Evolutionary conservation across 1,139 yeast genomes (phyloP), one percentile per base, ranked within the genome.

Genomic region (Kurtzmaniella quercitrusa): DNA sequence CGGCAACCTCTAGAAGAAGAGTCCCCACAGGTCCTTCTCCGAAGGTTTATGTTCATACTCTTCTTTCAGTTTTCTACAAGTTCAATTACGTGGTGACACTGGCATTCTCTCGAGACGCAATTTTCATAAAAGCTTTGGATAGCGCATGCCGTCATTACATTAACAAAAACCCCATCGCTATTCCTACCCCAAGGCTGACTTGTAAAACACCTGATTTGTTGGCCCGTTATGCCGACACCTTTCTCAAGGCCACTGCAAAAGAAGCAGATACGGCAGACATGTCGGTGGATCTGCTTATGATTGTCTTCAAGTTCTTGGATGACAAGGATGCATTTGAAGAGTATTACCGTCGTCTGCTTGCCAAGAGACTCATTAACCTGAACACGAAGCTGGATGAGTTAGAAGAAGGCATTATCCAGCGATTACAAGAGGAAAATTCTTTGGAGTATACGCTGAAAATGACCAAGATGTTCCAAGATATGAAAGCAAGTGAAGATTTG

Each of bases 251-350:
- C 56, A 80, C 84, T 33, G 77, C 83, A 35, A 84, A 85, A 57
- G 88, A 83, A 50, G 71, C 81, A 0, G 93, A 84, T 49, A 72
- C 78, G 15, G 68, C 71, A 45, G 93, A 85, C 55, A 80, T 91
- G 82, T 87, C 84, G 47, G 73, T 84, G 19, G 91, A 85, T 52
- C 93, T 91, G 54, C 78, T 93, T 55, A 88, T 93, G 88, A 79
- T 82, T 23, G 76, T 93, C 21, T 88, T 94, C 71, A 86, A 84
- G 56, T 93, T 88, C 59, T 77, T 94, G 44, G 91, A 88, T 43
- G 98, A 93, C 61, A 91, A 91, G 62, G 98, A 94, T 68, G 87
- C 94, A 35, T 94, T 94, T 64, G 98, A 93, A 66, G 87, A 84
- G 52, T 87, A 87, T 65, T 94, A 93, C 65, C 82, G 98, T 61